Percentiles rank a stretch among this genome's conserved stretches.
phyloP scores from a whole-genome alignment of 495 filamentous ascomycete genomes.

The Lophiostoma macrostomum region DNA sequence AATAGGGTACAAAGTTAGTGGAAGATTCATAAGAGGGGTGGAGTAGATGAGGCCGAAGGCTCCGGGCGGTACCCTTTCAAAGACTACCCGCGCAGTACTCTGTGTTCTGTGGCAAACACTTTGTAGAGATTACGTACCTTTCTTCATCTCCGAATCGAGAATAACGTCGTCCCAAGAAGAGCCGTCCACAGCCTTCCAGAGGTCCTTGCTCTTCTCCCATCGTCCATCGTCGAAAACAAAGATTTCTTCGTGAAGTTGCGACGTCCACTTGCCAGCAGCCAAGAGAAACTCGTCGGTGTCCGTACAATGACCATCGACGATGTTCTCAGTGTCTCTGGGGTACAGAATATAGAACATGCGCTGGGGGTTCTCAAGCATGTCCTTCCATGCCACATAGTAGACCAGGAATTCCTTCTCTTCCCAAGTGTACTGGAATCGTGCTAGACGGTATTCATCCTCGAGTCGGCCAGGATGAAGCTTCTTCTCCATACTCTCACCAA shows the following conservation, averaged over 20 bases:
- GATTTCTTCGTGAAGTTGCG: slow-evolving; percentile 30
- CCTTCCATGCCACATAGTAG: slow-evolving; percentile 18
- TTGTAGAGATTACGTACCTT: too few species aligned
- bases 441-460: slow-evolving; percentile 16
- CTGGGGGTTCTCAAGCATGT: neutral
- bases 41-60: too few species aligned
- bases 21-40: too few species aligned
- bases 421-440: slow-evolving; percentile 27
- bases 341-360: slow-evolving; percentile 14
- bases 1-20: too few species aligned
- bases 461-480: slow-evolving; percentile 18
- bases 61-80: too few species aligned
- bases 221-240: slow-evolving; percentile 30
- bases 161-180: slow-evolving; percentile 32
- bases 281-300: slow-evolving; percentile 21
- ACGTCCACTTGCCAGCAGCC: slow-evolving; percentile 26
- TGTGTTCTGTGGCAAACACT: too few species aligned
- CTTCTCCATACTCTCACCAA: slow-evolving; percentile 21
- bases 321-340: neutral
- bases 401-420: slow-evolving; percentile 23
- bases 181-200: slow-evolving; percentile 23
- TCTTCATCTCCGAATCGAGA: slow-evolving; percentile 32
- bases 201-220: slow-evolving; percentile 32
- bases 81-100: too few species aligned
- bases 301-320: slow-evolving; percentile 10